These are phyloP conservation scores for Penicillium angulare DNA, from an alignment of 495 filamentous ascomycete genomes.

Conservation along the genomic window DNA sequence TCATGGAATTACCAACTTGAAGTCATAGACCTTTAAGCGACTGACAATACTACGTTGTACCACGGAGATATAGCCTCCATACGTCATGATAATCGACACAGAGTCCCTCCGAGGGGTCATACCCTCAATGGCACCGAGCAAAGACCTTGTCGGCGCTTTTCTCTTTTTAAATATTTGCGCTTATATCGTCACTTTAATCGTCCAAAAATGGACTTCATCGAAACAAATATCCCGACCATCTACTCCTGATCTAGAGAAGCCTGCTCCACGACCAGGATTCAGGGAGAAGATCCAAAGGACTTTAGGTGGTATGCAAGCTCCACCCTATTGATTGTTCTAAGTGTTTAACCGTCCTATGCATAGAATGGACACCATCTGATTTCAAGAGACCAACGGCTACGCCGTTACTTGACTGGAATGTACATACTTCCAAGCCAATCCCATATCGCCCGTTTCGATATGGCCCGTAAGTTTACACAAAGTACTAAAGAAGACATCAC, in stretches of 20 bases:
- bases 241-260: slow-evolving; percentile 30
- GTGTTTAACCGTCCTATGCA: background rate
- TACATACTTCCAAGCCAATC: slow-evolving; percentile 69
- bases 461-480: slow-evolving; percentile 54
- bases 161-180: slow-evolving; percentile 23
- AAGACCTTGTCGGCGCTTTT: slow-evolving; percentile 20
- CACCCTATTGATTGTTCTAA: background rate
- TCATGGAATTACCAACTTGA: too few relatives aligned
- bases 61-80: too few relatives aligned
- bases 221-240: slow-evolving; percentile 13
- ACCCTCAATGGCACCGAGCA: slow-evolving; percentile 9
- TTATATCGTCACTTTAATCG: slow-evolving; percentile 19
- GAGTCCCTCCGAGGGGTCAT: slow-evolving; percentile 5
- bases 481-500: background rate
- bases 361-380: slow-evolving; percentile 67
- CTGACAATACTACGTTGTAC: too few relatives aligned
- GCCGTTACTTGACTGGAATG: slow-evolving; percentile 70
- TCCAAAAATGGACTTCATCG: slow-evolving; percentile 23
- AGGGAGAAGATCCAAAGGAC: slow-evolving; percentile 23
- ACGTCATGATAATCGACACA: background rate
- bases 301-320: slow-evolving; percentile 35
- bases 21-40: too few relatives aligned
- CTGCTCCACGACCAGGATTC: slow-evolving; percentile 4
- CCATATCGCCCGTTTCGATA: slow-evolving; percentile 85
- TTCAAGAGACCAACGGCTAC: slow-evolving; percentile 67